Base-by-base conservation (phyloP, 495 filamentous ascomycete species). In the Immersiella caudata region DNA sequence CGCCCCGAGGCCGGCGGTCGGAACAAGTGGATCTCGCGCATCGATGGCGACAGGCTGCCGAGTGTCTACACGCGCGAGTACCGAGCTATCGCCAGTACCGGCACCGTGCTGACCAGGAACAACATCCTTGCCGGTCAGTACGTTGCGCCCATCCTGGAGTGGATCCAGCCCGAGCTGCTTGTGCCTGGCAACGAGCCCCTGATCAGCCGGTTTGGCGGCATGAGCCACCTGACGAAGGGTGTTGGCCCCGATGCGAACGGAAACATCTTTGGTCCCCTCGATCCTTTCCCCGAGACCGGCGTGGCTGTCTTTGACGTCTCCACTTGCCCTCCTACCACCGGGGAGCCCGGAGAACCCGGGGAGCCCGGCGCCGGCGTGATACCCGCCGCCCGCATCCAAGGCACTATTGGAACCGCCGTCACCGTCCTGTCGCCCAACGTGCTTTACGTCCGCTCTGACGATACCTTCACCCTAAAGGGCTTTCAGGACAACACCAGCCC, bases 121-220 rank as follows among this genome's bases (percentile, higher is more conserved):
- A 78, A 75, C 21, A 75, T 82, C 25, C 22, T 71, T 7, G 79
- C 79, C 5, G 79, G 80, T 5, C 74, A 76, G 18, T 81, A 80
- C 56, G 62, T 79, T 18, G 64, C 71, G 22, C 79, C 80, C n/a
- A 75, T 81, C 16, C 72, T 70, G 26, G 79, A 80, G 29, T 82
- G 79, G 78, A 74, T 74, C 20, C 72, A 74, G 22, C 72, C 72
- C 6, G 72, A 74, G 33, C 62, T 70, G 1, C 57, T 66, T 0
- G 59, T 57, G 0, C 70, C 72, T 9, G 72, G 72, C 0, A 24
- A 54, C 6, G 64, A 67, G 16, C 72, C 72, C 9, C 50, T 68
- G n/a, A 60, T 70, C 6, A 55, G 72, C 40, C 49, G 72, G 27
- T 74, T 66, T n/a, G 27, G 56, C 1, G 49, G 26, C 1, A 56